Evolutionary conservation across 148 eudicot genomes (phyloP).

Genomic region (Mesembryanthemum crystallinum): DNA sequence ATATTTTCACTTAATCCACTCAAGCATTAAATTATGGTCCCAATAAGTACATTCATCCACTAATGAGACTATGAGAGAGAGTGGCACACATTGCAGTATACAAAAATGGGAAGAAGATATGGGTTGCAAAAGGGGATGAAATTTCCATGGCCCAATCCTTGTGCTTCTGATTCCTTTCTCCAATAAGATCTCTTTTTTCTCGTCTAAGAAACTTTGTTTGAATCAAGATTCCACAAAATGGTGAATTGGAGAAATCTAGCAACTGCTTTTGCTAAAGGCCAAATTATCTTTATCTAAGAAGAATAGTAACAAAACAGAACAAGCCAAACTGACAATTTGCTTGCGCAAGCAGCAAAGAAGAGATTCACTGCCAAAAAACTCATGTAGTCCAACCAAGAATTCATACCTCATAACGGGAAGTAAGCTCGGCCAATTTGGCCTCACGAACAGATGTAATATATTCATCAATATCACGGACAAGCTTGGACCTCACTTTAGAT

Average conservation of each 20-base stretch:
- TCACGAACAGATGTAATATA: slow-evolving; percentile 68
- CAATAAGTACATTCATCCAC: too few species aligned
- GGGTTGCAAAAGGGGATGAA: too few species aligned
- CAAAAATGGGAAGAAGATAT: too few species aligned
- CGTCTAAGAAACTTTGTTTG: neutral
- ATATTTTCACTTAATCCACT: neutral
- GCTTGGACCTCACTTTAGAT: slow-evolving; percentile 74
- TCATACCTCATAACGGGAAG: slow-evolving; percentile 72
- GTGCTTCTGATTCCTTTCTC: neutral
- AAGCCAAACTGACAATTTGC: neutral
- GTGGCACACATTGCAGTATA: too few species aligned
- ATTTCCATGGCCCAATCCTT: neutral
- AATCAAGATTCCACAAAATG: neutral
- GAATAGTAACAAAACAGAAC: neutral
- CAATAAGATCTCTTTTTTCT: neutral
- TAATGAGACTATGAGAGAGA: too few species aligned
- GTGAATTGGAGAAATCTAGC: neutral
- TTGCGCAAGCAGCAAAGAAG: neutral
- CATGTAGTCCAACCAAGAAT: neutral
- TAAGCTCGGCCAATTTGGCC: slow-evolving; percentile 84
- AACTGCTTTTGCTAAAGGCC: neutral
- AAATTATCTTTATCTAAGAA: neutral
- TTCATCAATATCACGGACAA: slow-evolving; percentile 79
- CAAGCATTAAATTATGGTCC: neutral
- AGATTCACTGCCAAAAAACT: neutral